Evolutionary conservation across 164 flowering plant genomes (phyloP).

Genomic region (Nymphaea thermarum): DNA sequence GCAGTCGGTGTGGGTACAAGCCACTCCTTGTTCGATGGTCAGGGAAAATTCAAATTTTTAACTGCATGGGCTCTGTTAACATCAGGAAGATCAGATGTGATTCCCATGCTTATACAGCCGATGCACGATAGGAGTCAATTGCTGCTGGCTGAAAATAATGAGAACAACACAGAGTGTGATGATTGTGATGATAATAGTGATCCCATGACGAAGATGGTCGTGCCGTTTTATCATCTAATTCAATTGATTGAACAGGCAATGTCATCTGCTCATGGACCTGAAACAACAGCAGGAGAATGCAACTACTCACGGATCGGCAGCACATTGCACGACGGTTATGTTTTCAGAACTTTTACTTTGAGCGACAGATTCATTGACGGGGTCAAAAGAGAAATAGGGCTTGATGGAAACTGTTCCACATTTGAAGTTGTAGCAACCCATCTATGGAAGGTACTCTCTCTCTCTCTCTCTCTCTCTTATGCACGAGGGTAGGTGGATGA

Average conservation of each 20-base stretch:
- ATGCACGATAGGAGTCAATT: constrained; percentile 27
- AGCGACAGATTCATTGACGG: constrained; percentile 19
- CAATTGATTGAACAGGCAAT: constrained; percentile 18
- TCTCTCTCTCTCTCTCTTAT: not conserved
- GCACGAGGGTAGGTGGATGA: no score
- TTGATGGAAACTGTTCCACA: constrained; percentile 13
- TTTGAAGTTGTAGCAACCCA: constrained; percentile 38
- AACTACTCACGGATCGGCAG: constrained; percentile 5
- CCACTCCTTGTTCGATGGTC: constrained; percentile 41
- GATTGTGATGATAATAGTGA: not conserved
- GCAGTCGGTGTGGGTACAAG: constrained; percentile 32
- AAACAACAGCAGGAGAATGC: constrained; percentile 1
- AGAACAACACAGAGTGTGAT: not conserved
- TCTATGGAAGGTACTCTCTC: constrained; percentile 33
- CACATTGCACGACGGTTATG: constrained; percentile 9
- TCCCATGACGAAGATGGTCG: constrained; percentile 8
- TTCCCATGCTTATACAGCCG: constrained; percentile 11
- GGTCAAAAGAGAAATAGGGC: constrained; percentile 19
- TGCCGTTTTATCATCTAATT: constrained; percentile 29
- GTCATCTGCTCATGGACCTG: not conserved
- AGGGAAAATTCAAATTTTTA: constrained; percentile 22
- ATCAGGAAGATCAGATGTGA: constrained; percentile 3
- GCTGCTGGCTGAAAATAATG: constrained; percentile 1
- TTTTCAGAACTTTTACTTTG: constrained; percentile 20
- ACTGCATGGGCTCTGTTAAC: constrained; percentile 30